phyloP scores from a whole-genome alignment of 352 stramenopile genomes.

The Globisporangium cylindrosporum region DNA sequence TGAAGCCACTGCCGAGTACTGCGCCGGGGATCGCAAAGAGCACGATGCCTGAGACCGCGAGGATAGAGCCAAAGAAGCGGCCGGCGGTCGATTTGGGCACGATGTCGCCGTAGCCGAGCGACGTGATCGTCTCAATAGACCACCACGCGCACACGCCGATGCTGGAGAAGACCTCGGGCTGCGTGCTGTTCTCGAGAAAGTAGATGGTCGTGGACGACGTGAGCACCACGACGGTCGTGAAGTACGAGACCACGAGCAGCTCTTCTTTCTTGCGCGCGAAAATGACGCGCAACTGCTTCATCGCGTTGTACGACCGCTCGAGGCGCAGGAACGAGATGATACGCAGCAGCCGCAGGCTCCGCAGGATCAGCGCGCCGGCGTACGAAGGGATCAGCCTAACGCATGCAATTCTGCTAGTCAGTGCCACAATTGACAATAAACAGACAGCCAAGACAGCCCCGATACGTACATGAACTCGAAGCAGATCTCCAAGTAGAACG shows the following conservation, averaged over 20 bases:
- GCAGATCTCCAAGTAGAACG: slow-evolving; percentile 61
- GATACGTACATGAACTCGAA: slow-evolving; percentile 40
- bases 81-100: slow-evolving; percentile 45
- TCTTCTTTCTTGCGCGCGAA: slow-evolving; percentile 63
- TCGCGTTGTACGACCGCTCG: slow-evolving; percentile 60
- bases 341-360: slow-evolving; percentile 52
- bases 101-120: slow-evolving; percentile 61
- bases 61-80: slow-evolving; percentile 34
- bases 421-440: neutral
- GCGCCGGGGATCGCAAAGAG: slow-evolving; percentile 66
- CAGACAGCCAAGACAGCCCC: no score
- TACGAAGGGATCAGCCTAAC: slow-evolving; percentile 28
- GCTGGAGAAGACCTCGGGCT: slow-evolving; percentile 48
- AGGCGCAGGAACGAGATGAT: slow-evolving; percentile 58
- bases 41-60: slow-evolving; percentile 55
- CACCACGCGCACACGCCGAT: slow-evolving; percentile 56
- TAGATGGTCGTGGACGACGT: slow-evolving; percentile 63
- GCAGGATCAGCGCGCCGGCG: slow-evolving; percentile 41
- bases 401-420: neutral
- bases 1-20: slow-evolving; percentile 57
- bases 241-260: slow-evolving; percentile 55
- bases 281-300: slow-evolving; percentile 52
- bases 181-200: slow-evolving; percentile 52
- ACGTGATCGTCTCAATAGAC: slow-evolving; percentile 65
- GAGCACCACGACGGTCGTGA: slow-evolving; percentile 51